phyloP scores from a whole-genome alignment of 2,329 filamentous ascomycete species.

The Curvularia eragrostidis region DNA sequence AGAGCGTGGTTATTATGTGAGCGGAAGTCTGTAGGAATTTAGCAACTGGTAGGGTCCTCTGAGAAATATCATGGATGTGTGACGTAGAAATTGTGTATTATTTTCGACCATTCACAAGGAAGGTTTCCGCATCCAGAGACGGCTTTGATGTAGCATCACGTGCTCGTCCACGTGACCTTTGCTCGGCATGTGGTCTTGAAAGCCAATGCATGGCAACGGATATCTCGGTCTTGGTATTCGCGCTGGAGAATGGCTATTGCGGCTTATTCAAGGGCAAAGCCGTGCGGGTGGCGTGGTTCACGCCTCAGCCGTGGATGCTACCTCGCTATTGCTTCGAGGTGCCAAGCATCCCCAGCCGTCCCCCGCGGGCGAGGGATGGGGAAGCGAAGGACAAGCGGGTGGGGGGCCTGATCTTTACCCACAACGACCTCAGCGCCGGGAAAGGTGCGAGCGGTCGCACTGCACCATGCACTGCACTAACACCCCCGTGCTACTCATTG shows the following conservation, averaged over 20 bases:
- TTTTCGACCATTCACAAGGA: neutral
- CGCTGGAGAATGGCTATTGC: neutral
- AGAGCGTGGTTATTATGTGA: constrained; percentile 29
- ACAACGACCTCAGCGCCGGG: constrained; percentile 9
- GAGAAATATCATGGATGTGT: neutral
- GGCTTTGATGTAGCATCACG: neutral
- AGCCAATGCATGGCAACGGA: neutral
- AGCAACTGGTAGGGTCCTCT: neutral
- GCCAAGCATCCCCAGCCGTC: neutral
- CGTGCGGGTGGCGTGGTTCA: constrained; percentile 6
- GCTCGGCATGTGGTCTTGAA: neutral
- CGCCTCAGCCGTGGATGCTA: neutral
- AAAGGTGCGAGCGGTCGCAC: constrained; percentile 3
- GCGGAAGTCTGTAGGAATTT: neutral
- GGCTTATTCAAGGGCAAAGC: neutral
- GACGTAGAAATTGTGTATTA: neutral
- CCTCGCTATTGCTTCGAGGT: neutral
- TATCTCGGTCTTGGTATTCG: neutral
- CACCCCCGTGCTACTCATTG: neutral
- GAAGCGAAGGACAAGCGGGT: constrained; percentile 4
- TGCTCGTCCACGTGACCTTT: neutral
- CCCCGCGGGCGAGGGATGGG: constrained; percentile 4
- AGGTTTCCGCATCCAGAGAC: neutral
- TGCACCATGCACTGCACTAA: constrained; percentile 1
- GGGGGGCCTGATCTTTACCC: constrained; percentile 6